phyloP scores from a whole-genome alignment of 345 rosid genomes.

The Isatis tinctoria region DNA sequence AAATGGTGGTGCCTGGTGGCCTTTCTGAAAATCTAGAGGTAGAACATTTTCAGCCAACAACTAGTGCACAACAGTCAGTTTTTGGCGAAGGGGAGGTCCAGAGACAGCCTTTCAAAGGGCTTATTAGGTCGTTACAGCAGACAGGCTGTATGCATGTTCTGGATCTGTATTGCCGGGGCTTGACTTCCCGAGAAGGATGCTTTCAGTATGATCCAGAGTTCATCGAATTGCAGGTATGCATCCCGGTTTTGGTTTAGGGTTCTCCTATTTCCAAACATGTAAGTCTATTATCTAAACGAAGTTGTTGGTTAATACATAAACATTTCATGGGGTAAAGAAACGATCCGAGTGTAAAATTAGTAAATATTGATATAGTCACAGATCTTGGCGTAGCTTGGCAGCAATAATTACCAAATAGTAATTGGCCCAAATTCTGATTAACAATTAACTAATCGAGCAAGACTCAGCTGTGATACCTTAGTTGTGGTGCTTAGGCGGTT shows the following conservation, averaged over 20 bases:
- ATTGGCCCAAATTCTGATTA: neutral
- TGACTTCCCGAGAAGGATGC: conserved; percentile 63
- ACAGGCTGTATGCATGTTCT: conserved; percentile 86
- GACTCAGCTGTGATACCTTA: neutral
- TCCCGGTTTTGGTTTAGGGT: conserved; percentile 7
- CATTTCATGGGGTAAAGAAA: conserved; percentile 10
- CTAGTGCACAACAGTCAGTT: conserved; percentile 32
- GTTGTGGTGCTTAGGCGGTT: conserved; percentile 9
- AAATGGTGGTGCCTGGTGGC: conserved; percentile 36
- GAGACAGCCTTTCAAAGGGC: conserved; percentile 78
- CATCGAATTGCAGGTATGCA: conserved; percentile 78
- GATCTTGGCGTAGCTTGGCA: conserved; percentile 10
- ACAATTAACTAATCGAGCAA: neutral
- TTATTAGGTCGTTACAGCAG: conserved; percentile 88
- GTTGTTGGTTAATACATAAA: neutral
- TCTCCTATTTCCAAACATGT: neutral
- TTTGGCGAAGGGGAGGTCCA: conserved; percentile 43
- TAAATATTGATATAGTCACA: neutral
- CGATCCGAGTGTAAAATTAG: neutral
- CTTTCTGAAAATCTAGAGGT: conserved; percentile 33
- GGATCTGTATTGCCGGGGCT: conserved; percentile 83
- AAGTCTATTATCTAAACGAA: neutral
- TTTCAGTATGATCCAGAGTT: conserved; percentile 76
- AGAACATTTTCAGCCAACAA: conserved; percentile 31
- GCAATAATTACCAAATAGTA: neutral